Percentiles rank a stretch among this genome's conserved stretches.
These are phyloP conservation scores for Hysterium pulicare DNA, from an alignment of 2,329 filamentous ascomycete species.

Conservation along the genomic window DNA sequence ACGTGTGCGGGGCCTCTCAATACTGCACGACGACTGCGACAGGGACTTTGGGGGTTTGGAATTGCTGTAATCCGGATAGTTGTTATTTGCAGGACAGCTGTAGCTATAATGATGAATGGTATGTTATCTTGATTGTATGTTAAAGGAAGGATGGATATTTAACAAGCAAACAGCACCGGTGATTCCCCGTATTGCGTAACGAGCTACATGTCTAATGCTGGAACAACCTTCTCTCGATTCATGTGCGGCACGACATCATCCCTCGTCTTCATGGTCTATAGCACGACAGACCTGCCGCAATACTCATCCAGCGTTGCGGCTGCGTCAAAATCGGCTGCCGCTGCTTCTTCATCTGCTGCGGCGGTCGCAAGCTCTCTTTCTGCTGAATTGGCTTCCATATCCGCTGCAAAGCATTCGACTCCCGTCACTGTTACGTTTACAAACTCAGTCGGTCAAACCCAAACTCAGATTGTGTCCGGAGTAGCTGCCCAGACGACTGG, in stretches of 20 bases:
- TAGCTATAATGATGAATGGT: constrained; percentile 6
- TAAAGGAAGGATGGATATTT: no score
- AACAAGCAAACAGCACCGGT: constrained; percentile 1
- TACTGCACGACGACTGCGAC: constrained; percentile 5
- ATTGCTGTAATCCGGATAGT: constrained; percentile 7
- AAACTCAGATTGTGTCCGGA: no score
- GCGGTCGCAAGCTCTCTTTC: background rate
- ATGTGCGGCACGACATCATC: constrained; percentile 8
- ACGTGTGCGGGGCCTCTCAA: constrained; percentile 5
- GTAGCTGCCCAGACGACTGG: no score
- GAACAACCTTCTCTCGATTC: constrained; percentile 7
- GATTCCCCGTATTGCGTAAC: constrained; percentile 6
- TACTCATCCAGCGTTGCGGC: constrained; percentile 4
- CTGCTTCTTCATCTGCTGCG: constrained; percentile 1
- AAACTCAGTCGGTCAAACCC: background rate
- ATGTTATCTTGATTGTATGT: no score
- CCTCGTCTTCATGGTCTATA: constrained; percentile 7
- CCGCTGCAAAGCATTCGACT: constrained; percentile 1
- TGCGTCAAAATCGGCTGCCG: constrained; percentile 2
- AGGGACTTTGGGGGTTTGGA: constrained; percentile 7
- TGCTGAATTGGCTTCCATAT: background rate
- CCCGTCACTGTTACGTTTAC: background rate
- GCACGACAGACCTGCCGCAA: constrained; percentile 5
- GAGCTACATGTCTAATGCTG: constrained; percentile 5
- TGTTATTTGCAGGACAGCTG: constrained; percentile 4